Conservation (phyloP, 1,139 yeast species). For the Kluyveromyces sp. region DNA sequence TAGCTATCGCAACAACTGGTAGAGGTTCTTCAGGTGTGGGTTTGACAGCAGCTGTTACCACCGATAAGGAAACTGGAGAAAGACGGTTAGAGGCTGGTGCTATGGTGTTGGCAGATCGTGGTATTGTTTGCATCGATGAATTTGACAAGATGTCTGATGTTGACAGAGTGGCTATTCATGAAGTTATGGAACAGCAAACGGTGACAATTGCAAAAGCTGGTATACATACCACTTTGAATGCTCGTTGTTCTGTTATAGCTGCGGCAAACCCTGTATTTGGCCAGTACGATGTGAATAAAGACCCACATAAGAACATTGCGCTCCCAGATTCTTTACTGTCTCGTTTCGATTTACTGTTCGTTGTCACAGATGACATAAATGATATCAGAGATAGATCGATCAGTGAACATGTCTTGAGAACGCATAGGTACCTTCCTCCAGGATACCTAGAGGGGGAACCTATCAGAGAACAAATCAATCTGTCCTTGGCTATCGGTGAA, state of each 20-base stretch:
- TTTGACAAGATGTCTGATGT: conserved; percentile 96
- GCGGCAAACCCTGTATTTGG: conserved; percentile 99
- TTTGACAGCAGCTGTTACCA: conserved; percentile 96
- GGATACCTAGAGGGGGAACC: conserved; percentile 95
- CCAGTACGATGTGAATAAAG: conserved; percentile 92
- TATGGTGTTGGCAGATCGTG: conserved; percentile 96
- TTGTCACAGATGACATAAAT: conserved; percentile 91
- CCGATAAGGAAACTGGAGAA: conserved; percentile 96
- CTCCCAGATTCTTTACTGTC: conserved; percentile 93
- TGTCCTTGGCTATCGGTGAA: conserved; percentile 77
- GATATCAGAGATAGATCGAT: conserved; percentile 79
- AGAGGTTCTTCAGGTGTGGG: conserved; percentile 99
- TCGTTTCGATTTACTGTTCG: conserved; percentile 92
- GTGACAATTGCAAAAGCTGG: conserved; percentile 99
- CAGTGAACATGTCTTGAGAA: conserved; percentile 89
- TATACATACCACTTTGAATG: conserved; percentile 91
- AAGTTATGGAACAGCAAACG: conserved; percentile 99
- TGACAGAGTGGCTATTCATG: conserved; percentile 97
- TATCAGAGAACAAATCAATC: conserved; percentile 64
- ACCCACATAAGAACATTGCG: conserved; percentile 94
- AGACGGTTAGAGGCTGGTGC: conserved; percentile 98
- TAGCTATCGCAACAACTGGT: conserved; percentile 98
- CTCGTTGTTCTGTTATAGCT: conserved; percentile 94
- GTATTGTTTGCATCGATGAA: conserved; percentile 96
- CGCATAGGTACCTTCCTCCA: conserved; percentile 85